phyloP scores from a whole-genome alignment of 257 asterid genomes.

The Lycium barbarum region DNA sequence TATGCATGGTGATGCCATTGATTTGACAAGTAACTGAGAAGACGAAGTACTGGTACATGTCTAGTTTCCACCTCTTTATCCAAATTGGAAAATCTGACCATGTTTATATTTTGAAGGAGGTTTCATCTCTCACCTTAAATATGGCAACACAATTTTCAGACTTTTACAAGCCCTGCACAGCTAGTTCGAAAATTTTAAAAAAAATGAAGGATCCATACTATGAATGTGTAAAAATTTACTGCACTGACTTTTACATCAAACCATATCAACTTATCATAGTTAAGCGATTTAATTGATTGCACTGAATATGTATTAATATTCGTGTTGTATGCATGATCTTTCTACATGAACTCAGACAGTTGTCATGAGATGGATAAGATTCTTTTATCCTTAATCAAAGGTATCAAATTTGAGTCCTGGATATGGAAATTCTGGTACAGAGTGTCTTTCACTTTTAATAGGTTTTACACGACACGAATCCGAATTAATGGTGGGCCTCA shows the following conservation, averaged over 20 bases:
- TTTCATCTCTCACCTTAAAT: not conserved
- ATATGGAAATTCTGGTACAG: too few relatives aligned
- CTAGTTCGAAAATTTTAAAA: not conserved
- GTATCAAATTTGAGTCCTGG: too few relatives aligned
- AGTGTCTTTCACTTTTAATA: too few relatives aligned
- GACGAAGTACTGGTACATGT: not conserved
- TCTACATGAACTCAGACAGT: not conserved
- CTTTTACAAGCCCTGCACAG: not conserved
- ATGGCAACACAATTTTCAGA: not conserved
- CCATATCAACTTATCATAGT: not conserved
- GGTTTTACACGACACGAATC: too few relatives aligned
- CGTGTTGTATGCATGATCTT: not conserved
- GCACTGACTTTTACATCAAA: not conserved
- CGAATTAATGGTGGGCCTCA: too few relatives aligned
- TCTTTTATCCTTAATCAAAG: too few relatives aligned
- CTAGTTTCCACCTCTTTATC: not conserved
- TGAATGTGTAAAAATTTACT: not conserved
- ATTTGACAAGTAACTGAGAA: constrained; percentile 26
- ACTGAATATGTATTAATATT: not conserved
- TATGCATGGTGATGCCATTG: constrained; percentile 9
- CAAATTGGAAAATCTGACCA: not conserved
- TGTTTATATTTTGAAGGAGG: not conserved
- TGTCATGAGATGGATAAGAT: too few relatives aligned
- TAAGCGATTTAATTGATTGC: not conserved
- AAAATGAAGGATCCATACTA: not conserved